Conservation (phyloP, 2,329 filamentous ascomycete species). For the Coleophoma cylindrospora region DNA sequence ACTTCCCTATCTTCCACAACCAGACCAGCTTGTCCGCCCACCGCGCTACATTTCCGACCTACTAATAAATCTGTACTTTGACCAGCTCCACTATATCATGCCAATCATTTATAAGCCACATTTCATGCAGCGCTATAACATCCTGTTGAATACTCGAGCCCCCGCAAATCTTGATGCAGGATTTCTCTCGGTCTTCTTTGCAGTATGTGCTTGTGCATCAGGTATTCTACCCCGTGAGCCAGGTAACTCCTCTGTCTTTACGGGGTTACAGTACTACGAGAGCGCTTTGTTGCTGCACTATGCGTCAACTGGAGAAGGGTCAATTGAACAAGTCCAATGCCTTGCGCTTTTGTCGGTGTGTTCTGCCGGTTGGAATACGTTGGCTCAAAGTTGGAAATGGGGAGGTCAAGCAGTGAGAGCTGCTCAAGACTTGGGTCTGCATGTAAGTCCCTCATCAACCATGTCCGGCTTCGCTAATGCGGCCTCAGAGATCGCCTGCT, state of each 20-base stretch:
- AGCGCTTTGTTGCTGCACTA: conserved; percentile 21
- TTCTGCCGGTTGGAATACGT: conserved; percentile 25
- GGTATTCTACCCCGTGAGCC: conserved; percentile 15
- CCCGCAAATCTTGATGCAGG: conserved; percentile 20
- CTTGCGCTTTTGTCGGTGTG: conserved; percentile 25
- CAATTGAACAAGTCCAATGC: conserved; percentile 23
- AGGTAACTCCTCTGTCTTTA: conserved; percentile 5
- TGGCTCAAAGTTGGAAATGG: conserved; percentile 23
- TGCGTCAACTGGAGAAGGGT: conserved; percentile 20
- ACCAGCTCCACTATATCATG: conserved; percentile 27
- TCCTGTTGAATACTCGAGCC: conserved; percentile 15
- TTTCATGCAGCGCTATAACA: conserved; percentile 1
- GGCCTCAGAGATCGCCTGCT: conserved; percentile 8
- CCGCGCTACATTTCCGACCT: conserved; percentile 28
- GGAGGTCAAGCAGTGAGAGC: conserved; percentile 23
- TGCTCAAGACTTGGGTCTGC: conserved; percentile 24
- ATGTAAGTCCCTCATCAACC: conserved; percentile 8
- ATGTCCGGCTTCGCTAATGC: conserved; percentile 1
- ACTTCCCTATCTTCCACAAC: conserved; percentile 20
- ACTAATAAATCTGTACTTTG: conserved; percentile 34
- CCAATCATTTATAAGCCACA: background rate
- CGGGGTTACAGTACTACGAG: conserved; percentile 19
- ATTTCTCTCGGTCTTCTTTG: conserved; percentile 25
- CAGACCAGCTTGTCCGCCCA: conserved; percentile 20
- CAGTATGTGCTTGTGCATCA: conserved; percentile 25